These are phyloP conservation scores for Chlorella vulgaris DNA, from an alignment of 139 green algal genomes.

Conservation along the genomic window DNA sequence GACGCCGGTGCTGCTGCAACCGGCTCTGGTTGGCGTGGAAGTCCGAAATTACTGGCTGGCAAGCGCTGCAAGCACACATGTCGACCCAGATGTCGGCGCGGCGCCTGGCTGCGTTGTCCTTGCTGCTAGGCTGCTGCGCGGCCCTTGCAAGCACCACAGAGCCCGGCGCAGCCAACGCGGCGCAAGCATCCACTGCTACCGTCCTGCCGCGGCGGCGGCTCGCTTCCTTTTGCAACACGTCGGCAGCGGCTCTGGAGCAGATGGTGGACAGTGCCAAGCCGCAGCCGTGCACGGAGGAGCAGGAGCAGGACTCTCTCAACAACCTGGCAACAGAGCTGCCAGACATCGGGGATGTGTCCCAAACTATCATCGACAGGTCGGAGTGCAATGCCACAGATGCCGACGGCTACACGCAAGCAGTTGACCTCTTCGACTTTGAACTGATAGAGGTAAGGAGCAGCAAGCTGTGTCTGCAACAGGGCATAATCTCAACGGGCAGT, in stretches of 20 bases:
- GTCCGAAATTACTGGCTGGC: no score
- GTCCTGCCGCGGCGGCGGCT: no score
- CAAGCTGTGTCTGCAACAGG: no score
- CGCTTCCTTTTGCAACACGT: no score
- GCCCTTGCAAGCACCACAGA: neutral
- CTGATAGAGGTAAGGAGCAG: neutral
- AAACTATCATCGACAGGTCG: neutral
- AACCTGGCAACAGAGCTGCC: neutral
- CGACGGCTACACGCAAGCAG: neutral
- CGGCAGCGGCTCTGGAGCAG: neutral
- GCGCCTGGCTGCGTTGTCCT: neutral
- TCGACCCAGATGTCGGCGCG: neutral
- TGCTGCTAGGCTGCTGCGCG: neutral
- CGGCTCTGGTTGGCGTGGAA: no score
- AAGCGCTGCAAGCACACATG: no score
- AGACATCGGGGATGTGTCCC: neutral
- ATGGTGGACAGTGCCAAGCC: neutral
- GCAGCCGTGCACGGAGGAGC: slow-evolving; percentile 7
- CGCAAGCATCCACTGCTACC: neutral
- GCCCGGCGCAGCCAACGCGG: neutral
- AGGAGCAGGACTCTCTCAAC: neutral
- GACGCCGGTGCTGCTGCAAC: no score
- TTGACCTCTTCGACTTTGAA: slow-evolving; percentile 1
- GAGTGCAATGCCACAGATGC: slow-evolving; percentile 4
- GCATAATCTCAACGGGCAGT: no score